Base-by-base conservation (phyloP, 371 early-diverging fungal species). In the Gilbertella persicaria region DNA sequence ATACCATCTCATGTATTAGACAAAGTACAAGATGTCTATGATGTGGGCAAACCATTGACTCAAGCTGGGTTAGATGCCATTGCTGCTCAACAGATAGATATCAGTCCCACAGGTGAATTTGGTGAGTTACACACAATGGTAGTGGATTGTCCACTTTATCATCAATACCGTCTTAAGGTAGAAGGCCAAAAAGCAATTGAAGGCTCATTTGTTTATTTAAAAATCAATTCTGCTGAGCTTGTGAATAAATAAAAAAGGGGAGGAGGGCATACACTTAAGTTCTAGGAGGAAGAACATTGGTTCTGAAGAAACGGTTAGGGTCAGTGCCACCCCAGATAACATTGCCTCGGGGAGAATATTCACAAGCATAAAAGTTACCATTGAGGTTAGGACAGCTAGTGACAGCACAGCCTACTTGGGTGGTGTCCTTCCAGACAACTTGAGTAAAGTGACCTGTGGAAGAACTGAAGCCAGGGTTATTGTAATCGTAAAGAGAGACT, bases 71-170 rank as follows among this genome's bases (percentile, higher is more conserved):
- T 47, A 21, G 53, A 43, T 42, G 55, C 35, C 42, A 29, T 58
- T 12, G 25, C 19, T 25, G 16, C 33, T 10, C 19, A 51, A 4
- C 33, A 45, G 14, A 24, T 44, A 3, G 19, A 39, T 10, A 52
- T 58, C 19, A 58, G 58, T 13, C 58, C 53, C 16, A 75, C 77
- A 3, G 84, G 84, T 9, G 82, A 83, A 48, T 69, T 58, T 35
- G 84, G 84, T 10, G 84, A 83, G 51, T 76, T 82, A 35, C 82
- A 83, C 41, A 79, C 82, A 0, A 77, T 82, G 80, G 82, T 82
- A 1, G 53, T 76, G 3, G 64, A 73, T 24, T 78, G 73, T 23
- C 81, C 83, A 4, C 56, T 79, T 1, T 76, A 62, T 16, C 62
- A 60, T 28, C 52, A 52, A 4, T 50, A 51, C 12, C 61, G 48